Evolutionary conservation across 768 basidiomycete genomes (phyloP), one percentile per base, ranked within the genome.

Genomic region (Russula foetens): DNA sequence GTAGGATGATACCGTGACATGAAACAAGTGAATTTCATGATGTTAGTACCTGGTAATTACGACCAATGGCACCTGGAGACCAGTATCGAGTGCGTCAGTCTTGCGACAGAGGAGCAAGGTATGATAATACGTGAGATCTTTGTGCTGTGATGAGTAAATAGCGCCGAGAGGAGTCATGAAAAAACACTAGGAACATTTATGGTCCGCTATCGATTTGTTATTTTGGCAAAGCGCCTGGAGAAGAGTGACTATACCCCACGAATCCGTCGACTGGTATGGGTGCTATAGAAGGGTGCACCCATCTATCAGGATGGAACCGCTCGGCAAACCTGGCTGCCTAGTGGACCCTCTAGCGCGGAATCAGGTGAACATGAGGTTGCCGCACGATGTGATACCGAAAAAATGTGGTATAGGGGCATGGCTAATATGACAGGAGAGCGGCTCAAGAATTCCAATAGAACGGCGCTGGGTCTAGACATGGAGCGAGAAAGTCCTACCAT

Each of bases 281-380:
- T 19, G 59, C 26, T 47, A 43, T 50, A 31, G 31, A 60, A 60
- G 29, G 59, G n/a, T 28, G 24, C 19, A 33, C n/a, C 47, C 55
- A 56, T 28, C 19, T n/a, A 35, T 33, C 24, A 33, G 49, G 31
- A 51, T 33, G 29, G 29, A 14, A 33, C 35, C 23, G 48, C 35
- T 51, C 61, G 26, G 45, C 33, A 59, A 39, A 39, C 26, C 15
- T 43, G 54, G 60, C 52, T 38, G 44, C 12, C 44, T 9, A 62
- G 49, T 41, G 21, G 29, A 26, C 7, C 11, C 29, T 46, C 39
- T 17, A 55, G 48, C 50, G 63, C 63, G 47, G 54, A 62, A 52
- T 56, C 60, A 62, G 60, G 38, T 39, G 41, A 23, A 56, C 63
- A 64, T 64, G 63, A 62, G 63, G 63, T 28, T 51, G 43, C 60